phyloP scores from a whole-genome alignment of 768 basidiomycete species.

The Hypholoma sublateritium region DNA sequence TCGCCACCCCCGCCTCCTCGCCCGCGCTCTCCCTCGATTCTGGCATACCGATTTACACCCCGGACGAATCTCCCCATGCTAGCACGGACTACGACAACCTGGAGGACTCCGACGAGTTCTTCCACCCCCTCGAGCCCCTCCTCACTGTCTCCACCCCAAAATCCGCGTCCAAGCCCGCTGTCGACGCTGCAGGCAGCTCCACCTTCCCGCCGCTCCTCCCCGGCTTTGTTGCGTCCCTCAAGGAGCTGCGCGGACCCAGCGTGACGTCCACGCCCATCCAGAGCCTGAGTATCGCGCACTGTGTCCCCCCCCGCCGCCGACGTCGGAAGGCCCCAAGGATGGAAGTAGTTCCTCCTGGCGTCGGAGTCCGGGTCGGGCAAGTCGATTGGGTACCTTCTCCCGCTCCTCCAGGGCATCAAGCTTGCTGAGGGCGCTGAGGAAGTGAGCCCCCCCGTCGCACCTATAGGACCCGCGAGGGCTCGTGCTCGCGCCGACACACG shows the following conservation, averaged over 20 bases:
- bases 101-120: background rate
- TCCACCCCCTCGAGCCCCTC: background rate
- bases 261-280: conserved; percentile 77
- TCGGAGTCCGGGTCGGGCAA: conserved; percentile 93
- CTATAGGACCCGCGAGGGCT: conserved; percentile 69
- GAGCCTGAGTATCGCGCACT: conserved; percentile 49
- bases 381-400: conserved; percentile 87
- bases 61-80: too few species aligned
- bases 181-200: conserved; percentile 45
- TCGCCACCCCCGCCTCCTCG: too few species aligned
- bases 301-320: conserved; percentile 10
- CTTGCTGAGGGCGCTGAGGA: conserved; percentile 43
- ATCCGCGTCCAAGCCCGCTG: background rate
- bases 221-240: conserved; percentile 58
- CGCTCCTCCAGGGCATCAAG: conserved; percentile 80
- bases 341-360: conserved; percentile 67
- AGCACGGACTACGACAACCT: background rate
- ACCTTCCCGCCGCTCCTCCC: conserved; percentile 65
- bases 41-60: too few species aligned
- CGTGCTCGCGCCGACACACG: conserved; percentile 86
- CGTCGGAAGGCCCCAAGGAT: conserved; percentile 16
- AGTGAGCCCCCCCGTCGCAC: conserved; percentile 5
- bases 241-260: conserved; percentile 53
- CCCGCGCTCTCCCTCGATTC: too few species aligned
- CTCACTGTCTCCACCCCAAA: background rate